Evolutionary conservation across 2,329 filamentous ascomycete genomes (phyloP).

Genomic region (Thielaviopsis ethacetica): DNA sequence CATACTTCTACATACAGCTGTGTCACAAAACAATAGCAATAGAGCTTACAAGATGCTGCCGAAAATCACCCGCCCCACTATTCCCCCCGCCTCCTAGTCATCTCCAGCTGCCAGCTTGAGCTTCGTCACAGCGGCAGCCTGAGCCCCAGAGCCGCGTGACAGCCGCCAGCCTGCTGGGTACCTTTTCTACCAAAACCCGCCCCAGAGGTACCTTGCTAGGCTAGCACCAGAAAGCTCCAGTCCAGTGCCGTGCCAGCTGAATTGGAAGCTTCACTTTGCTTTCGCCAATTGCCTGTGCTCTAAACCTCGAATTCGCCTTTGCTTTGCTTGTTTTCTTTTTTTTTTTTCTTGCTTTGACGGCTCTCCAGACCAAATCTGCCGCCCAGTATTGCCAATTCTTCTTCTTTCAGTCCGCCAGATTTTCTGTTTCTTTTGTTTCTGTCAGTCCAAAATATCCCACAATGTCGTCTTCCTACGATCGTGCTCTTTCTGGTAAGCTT

Average conservation of each 20-base stretch:
- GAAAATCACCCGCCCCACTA: neutral
- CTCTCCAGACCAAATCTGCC: neutral
- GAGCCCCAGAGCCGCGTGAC: conserved; percentile 13
- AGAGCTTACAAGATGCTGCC: neutral
- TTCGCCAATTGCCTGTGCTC: neutral
- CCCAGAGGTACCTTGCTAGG: neutral
- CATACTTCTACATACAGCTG: too few relatives aligned
- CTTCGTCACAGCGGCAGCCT: conserved; percentile 20
- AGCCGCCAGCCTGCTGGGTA: conserved; percentile 4
- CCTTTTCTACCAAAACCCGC: neutral
- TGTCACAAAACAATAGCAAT: too few relatives aligned
- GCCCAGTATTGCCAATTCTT: neutral
- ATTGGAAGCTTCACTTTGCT: too few relatives aligned
- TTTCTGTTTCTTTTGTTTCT: neutral
- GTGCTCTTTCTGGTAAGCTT: conserved; percentile 85
- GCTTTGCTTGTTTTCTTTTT: neutral
- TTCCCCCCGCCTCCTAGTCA: conserved; percentile 3
- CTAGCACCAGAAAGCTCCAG: neutral
- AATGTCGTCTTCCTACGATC: conserved; percentile 94
- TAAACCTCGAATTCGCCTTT: neutral
- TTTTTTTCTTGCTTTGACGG: neutral
- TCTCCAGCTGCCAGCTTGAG: conserved; percentile 10
- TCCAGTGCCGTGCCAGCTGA: neutral
- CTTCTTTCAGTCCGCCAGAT: neutral
- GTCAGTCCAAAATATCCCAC: conserved; percentile 11